Conservation (phyloP, 202 grass and related monocot genomes). For the Bolboschoenoplectus hybrid region DNA sequence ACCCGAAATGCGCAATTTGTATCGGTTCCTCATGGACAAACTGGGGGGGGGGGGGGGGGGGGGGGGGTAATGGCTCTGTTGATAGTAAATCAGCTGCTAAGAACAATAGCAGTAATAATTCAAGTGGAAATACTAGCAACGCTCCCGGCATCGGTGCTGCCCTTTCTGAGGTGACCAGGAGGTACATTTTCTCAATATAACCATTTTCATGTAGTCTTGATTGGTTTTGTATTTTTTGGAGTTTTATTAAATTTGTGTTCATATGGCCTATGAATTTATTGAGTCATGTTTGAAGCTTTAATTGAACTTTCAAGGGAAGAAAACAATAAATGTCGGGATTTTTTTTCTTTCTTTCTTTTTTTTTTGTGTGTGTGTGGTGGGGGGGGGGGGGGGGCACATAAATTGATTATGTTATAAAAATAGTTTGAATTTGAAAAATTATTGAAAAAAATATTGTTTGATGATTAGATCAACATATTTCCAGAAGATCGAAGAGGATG, state of each 20-base stretch:
- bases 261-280: background rate
- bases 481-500: conserved; percentile 34
- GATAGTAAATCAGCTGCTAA: conserved; percentile 4
- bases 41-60: conserved; percentile 1
- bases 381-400: background rate
- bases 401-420: background rate
- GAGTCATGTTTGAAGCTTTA: background rate
- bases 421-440: background rate
- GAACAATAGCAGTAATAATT: background rate
- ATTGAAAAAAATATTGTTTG: background rate
- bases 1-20: conserved; percentile 31
- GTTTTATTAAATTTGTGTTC: background rate
- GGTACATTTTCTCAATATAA: background rate
- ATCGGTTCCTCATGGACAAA: conserved; percentile 24
- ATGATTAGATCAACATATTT: conserved; percentile 26
- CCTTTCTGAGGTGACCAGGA: conserved; percentile 16
- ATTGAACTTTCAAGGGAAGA: background rate
- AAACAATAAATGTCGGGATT: too few relatives aligned
- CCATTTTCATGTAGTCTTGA: background rate
- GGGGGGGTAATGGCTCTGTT: background rate
- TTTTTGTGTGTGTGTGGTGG: too few relatives aligned
- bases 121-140: background rate
- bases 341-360: too few relatives aligned
- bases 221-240: background rate
- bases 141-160: background rate